phyloP scores from a whole-genome alignment of 2,329 filamentous ascomycete genomes.

The Kalmusia sp. region DNA sequence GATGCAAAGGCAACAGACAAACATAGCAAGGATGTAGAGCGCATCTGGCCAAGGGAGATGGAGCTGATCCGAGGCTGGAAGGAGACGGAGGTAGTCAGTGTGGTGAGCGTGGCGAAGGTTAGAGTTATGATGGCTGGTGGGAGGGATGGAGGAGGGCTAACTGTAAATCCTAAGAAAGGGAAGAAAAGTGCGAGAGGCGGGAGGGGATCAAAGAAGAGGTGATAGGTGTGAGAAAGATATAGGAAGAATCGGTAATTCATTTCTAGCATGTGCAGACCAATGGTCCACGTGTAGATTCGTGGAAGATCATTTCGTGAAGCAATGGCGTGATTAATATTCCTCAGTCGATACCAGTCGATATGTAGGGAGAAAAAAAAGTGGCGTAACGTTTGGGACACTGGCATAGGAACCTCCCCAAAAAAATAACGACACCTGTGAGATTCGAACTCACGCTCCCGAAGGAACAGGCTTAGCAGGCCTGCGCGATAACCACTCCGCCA shows the following conservation, averaged over 20 bases:
- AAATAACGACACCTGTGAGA: conserved; percentile 5
- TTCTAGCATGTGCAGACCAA: too few relatives aligned
- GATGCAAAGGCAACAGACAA: conserved; percentile 53
- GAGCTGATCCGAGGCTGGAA: conserved; percentile 83
- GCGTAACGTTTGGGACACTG: too few relatives aligned
- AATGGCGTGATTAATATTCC: too few relatives aligned
- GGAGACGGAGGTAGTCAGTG: conserved; percentile 80
- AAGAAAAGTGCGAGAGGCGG: conserved; percentile 38
- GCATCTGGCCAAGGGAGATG: conserved; percentile 85
- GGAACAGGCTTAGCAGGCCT: conserved; percentile 11
- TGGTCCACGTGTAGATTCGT: too few relatives aligned
- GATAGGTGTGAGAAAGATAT: background rate
- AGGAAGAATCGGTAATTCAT: background rate
- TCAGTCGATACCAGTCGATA: too few relatives aligned
- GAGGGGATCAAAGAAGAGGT: conserved; percentile 40
- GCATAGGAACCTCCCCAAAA: too few relatives aligned
- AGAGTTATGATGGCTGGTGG: conserved; percentile 73
- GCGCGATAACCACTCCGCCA: conserved; percentile 10
- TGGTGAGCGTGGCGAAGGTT: conserved; percentile 80
- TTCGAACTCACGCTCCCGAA: conserved; percentile 8
- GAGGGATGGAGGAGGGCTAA: conserved; percentile 30
- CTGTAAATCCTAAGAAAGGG: conserved; percentile 29
- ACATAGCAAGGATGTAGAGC: conserved; percentile 65
- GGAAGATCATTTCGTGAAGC: too few relatives aligned
- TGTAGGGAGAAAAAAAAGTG: too few relatives aligned